Conservation (phyloP, 2,329 filamentous ascomycete species). For the Penicillium sp. region DNA sequence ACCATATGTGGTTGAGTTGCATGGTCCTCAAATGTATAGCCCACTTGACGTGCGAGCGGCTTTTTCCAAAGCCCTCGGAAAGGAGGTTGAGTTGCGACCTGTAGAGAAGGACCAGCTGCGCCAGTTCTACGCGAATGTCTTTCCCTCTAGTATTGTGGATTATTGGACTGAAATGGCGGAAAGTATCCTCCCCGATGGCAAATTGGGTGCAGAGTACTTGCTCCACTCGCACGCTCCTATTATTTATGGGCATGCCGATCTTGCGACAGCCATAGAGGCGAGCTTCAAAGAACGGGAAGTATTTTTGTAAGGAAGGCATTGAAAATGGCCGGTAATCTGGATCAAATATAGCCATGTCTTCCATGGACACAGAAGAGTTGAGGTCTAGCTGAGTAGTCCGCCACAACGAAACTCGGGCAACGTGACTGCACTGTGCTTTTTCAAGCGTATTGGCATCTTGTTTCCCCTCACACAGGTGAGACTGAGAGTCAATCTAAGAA, state of each 20-base stretch:
- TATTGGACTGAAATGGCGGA: slow-evolving; percentile 16
- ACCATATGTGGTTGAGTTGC: slow-evolving; percentile 16
- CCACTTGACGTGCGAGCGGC: slow-evolving; percentile 11
- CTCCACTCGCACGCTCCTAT: background rate
- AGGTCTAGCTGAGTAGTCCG: background rate
- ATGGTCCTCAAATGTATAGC: slow-evolving; percentile 13
- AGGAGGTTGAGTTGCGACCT: slow-evolving; percentile 9
- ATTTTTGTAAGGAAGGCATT: no score
- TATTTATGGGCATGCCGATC: slow-evolving; percentile 1
- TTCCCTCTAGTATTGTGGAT: slow-evolving; percentile 7
- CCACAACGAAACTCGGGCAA: background rate
- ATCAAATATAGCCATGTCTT: background rate
- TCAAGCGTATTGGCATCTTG: background rate
- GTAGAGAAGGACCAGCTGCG: slow-evolving; percentile 8
- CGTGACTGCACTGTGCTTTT: background rate
- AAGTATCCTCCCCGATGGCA: slow-evolving; percentile 17
- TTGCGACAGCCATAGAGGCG: background rate
- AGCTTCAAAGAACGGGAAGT: background rate
- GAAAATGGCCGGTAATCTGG: no score
- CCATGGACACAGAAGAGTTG: background rate
- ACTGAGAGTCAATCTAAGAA: background rate
- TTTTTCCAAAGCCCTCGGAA: slow-evolving; percentile 9
- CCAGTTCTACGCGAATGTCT: slow-evolving; percentile 9
- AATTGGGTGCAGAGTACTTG: slow-evolving; percentile 2
- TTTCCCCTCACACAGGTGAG: background rate